Percentiles rank a stretch among this genome's conserved stretches.
Conservation (phyloP, 768 basidiomycete genomes). For the Boletus fagicola region DNA sequence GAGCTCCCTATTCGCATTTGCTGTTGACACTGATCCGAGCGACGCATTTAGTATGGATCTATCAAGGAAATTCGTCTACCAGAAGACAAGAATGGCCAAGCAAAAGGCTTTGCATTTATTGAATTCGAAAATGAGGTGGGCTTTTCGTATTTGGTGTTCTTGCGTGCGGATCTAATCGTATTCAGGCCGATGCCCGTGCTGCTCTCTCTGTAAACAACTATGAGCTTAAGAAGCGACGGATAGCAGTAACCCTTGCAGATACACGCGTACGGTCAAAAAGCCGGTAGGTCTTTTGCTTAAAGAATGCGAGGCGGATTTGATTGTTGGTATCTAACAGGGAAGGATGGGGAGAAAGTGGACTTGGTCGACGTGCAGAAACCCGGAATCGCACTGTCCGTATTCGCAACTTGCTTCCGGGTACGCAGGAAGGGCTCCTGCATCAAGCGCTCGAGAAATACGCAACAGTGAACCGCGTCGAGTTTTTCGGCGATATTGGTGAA, state of each 20-base stretch:
- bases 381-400: slow-evolving; percentile 75
- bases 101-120: slow-evolving; percentile 88
- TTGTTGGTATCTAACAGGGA: slow-evolving; percentile 31
- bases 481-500: slow-evolving; percentile 60
- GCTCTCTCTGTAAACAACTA: slow-evolving; percentile 81
- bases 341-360: slow-evolving; percentile 51
- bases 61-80: slow-evolving; percentile 82
- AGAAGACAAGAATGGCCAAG: slow-evolving; percentile 63
- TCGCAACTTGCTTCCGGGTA: slow-evolving; percentile 65
- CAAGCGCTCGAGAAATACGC: slow-evolving; percentile 82
- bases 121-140: slow-evolving; percentile 82
- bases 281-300: slow-evolving; percentile 40
- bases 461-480: slow-evolving; percentile 67
- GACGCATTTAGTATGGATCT: slow-evolving; percentile 61
- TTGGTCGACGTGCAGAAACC: slow-evolving; percentile 53
- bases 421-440: slow-evolving; percentile 90
- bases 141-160: not conserved
- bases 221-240: slow-evolving; percentile 86
- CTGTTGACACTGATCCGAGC: slow-evolving; percentile 4
- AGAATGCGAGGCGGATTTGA: not conserved
- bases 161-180: not conserved
- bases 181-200: slow-evolving; percentile 63
- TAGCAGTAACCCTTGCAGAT: slow-evolving; percentile 86
- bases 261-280: slow-evolving; percentile 55
- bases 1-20: slow-evolving; percentile 24